A percentile compares a stretch with the other conserved stretches of the same genome.
Evolutionary conservation across 768 basidiomycete genomes (phyloP).

Genomic region (Trametes elegans): DNA sequence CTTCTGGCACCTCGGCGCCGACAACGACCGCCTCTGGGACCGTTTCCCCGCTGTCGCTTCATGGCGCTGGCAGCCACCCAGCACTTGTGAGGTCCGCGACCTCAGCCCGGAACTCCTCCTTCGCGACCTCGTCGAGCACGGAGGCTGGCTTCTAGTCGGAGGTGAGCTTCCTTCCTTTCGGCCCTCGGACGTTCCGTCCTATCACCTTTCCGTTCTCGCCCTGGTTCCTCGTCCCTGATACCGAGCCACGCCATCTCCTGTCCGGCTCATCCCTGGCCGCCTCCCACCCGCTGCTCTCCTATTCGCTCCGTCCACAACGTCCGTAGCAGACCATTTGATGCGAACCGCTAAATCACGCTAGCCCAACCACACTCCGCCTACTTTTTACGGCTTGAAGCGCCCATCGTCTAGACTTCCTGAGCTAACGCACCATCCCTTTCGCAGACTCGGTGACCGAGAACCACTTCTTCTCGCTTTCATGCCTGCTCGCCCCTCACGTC

Average conservation of each 20-base stretch:
- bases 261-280: background rate
- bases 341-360: no score
- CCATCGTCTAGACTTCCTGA: no score
- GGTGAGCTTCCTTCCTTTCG: conserved; percentile 38
- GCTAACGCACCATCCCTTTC: background rate
- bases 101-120: conserved; percentile 46
- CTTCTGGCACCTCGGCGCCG: conserved; percentile 60
- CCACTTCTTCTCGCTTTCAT: conserved; percentile 73
- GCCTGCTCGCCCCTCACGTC: conserved; percentile 64
- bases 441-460: conserved; percentile 69
- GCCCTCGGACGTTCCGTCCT: background rate
- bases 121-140: conserved; percentile 59
- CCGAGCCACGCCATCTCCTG: background rate
- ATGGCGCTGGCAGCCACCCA: conserved; percentile 53
- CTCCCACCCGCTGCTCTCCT: background rate
- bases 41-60: conserved; percentile 53
- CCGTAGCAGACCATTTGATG: no score
- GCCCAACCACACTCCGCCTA: no score
- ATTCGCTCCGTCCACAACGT: background rate
- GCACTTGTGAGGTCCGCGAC: conserved; percentile 41
- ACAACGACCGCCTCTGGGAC: conserved; percentile 45
- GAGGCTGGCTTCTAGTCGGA: conserved; percentile 68
- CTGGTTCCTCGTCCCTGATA: background rate
- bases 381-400: no score
- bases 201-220: background rate